Percentiles rank a stretch among this genome's conserved stretches.
Evolutionary conservation across 1,284 basidiomycete species (phyloP).

Genomic region (Leccinum fallax): DNA sequence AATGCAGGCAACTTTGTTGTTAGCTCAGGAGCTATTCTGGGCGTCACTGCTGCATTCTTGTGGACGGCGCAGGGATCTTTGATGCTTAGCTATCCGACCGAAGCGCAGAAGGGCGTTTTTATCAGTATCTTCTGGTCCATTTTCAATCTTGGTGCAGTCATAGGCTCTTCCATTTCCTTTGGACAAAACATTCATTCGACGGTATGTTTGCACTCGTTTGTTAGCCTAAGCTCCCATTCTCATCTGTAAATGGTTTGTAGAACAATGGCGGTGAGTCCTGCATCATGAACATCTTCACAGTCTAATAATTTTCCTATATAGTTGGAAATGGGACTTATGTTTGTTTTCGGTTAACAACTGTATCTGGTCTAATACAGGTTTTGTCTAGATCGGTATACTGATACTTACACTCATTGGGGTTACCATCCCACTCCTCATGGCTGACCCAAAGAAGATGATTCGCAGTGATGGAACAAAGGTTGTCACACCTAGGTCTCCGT

Average conservation of each 20-base stretch:
- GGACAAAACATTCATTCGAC: slow-evolving; percentile 49
- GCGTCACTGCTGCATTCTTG: slow-evolving; percentile 63
- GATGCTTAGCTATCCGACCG: slow-evolving; percentile 64
- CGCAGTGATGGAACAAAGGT: slow-evolving; percentile 40
- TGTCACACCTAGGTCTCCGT: slow-evolving; percentile 35
- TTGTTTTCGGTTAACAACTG: not conserved
- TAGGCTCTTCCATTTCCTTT: slow-evolving; percentile 60
- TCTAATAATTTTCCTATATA: not conserved
- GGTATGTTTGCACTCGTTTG: slow-evolving; percentile 14
- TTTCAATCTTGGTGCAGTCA: slow-evolving; percentile 66
- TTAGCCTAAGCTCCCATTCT: not conserved
- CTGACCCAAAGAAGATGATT: slow-evolving; percentile 39
- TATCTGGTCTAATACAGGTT: not conserved
- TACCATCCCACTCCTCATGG: slow-evolving; percentile 39
- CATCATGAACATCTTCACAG: not conserved
- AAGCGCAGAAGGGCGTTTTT: slow-evolving; percentile 57
- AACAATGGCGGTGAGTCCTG: slow-evolving; percentile 20
- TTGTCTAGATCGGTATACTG: slow-evolving; percentile 35
- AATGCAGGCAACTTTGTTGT: slow-evolving; percentile 50
- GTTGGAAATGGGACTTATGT: slow-evolving; percentile 39
- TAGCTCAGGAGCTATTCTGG: slow-evolving; percentile 59
- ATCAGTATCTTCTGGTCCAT: slow-evolving; percentile 71
- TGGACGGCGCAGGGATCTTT: slow-evolving; percentile 68
- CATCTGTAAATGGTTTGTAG: not conserved
- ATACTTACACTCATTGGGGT: slow-evolving; percentile 39